Percentiles rank a stretch among this genome's conserved stretches.
These are phyloP conservation scores for Tillandsia leiboldiana DNA, from an alignment of 176 grass and related monocot genomes.

Conservation along the genomic window DNA sequence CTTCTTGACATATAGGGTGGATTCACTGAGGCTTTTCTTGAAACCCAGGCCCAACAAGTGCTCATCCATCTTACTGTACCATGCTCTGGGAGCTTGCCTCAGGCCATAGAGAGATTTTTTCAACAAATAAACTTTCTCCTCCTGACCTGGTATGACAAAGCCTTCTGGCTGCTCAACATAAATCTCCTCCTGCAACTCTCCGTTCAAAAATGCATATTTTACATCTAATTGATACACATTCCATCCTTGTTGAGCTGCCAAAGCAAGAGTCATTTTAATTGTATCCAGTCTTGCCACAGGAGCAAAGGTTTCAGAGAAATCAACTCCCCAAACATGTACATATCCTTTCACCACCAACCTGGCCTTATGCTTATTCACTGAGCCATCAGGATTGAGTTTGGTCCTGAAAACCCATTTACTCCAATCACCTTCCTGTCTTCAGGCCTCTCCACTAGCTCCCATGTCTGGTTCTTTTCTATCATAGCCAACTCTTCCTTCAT, in stretches of 20 bases:
- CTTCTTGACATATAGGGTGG: background rate
- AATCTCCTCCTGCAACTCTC: slow-evolving; percentile 13
- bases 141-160: background rate
- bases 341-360: slow-evolving; percentile 13
- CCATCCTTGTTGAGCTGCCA: background rate
- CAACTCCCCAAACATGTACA: background rate
- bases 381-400: background rate
- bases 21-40: background rate
- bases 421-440: background rate
- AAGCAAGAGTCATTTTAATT: background rate
- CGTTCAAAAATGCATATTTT: slow-evolving; percentile 8
- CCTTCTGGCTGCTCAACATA: slow-evolving; percentile 9
- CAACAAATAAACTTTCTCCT: background rate
- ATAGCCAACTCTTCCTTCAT: slow-evolving; percentile 5
- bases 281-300: background rate
- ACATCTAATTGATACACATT: slow-evolving; percentile 14
- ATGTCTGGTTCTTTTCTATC: slow-evolving; percentile 8
- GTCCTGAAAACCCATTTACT: no score
- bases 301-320: slow-evolving; percentile 15
- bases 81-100: slow-evolving; percentile 8
- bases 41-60: slow-evolving; percentile 3
- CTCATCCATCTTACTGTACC: slow-evolving; percentile 4
- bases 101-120: slow-evolving; percentile 19
- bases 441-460: background rate
- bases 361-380: background rate